Percentiles rank a stretch among this genome's conserved stretches.
These are phyloP conservation scores for Phytopythium mirpurense DNA, from an alignment of 352 stramenopile genomes.

Conservation along the genomic window DNA sequence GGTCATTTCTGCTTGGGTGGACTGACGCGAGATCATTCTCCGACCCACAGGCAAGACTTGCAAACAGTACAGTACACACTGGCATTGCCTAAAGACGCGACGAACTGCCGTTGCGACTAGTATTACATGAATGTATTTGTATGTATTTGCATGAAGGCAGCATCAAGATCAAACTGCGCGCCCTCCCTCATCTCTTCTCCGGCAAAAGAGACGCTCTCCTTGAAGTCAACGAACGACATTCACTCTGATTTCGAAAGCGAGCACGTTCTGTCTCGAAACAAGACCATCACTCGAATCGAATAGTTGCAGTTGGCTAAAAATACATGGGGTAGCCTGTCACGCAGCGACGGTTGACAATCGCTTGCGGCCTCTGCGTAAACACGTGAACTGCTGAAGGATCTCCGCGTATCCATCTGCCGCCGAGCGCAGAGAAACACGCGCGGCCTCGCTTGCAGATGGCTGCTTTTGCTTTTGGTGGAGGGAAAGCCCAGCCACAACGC, in stretches of 20 bases:
- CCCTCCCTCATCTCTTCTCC: no score
- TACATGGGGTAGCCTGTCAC: no score
- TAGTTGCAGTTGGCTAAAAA: no score
- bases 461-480: background rate
- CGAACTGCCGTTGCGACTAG: no score
- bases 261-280: background rate
- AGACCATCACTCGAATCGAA: background rate
- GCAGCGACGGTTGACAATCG: background rate
- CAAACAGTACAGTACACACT: no score
- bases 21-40: background rate
- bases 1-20: background rate
- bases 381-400: background rate
- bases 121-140: no score
- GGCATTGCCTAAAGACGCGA: no score
- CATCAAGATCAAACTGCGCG: no score
- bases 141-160: no score
- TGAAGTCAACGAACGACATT: background rate
- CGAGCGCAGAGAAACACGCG: background rate
- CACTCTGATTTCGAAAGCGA: background rate
- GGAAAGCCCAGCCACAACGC: no score
- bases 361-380: background rate
- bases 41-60: no score
- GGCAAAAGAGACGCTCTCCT: no score
- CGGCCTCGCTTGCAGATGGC: background rate
- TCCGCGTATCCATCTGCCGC: background rate